phyloP scores from a whole-genome alignment of 2,329 filamentous ascomycete genomes.

The Cadophora sp. region DNA sequence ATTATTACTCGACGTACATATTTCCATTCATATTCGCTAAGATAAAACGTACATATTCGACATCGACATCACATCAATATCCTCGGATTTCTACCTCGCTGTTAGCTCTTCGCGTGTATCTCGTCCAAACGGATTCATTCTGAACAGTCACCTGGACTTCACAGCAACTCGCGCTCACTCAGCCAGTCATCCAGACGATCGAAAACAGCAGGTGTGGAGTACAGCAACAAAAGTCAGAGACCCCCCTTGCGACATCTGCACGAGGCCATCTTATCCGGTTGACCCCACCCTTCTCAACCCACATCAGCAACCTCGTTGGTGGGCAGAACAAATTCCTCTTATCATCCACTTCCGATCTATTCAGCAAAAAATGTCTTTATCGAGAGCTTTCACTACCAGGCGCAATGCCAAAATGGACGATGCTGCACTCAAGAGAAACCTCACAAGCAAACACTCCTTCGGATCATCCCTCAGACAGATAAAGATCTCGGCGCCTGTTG shows the following conservation, averaged over 20 bases:
- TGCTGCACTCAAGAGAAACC: conserved; percentile 37
- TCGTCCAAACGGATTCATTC: conserved; percentile 11
- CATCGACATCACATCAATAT: not conserved
- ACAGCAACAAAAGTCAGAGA: conserved; percentile 9
- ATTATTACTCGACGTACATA: conserved; percentile 16
- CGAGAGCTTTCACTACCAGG: conserved; percentile 75
- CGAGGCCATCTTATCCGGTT: conserved; percentile 14
- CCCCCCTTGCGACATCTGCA: conserved; percentile 11
- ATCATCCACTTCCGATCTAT: conserved; percentile 26
- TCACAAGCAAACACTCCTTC: conserved; percentile 42
- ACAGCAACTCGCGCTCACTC: conserved; percentile 1
- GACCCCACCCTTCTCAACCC: conserved; percentile 15
- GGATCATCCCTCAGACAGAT: conserved; percentile 47
- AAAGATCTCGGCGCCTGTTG: conserved; percentile 87
- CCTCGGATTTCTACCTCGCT: not conserved
- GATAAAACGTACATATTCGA: conserved; percentile 2
- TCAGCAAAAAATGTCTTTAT: conserved; percentile 58
- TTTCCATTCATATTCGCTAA: conserved; percentile 6
- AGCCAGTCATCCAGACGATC: conserved; percentile 1
- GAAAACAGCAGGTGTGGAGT: conserved; percentile 17
- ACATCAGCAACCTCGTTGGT: conserved; percentile 23
- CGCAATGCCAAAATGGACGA: conserved; percentile 57
- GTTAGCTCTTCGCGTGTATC: conserved; percentile 2
- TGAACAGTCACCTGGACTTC: conserved; percentile 18
- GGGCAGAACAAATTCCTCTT: conserved; percentile 22